A percentile compares a stretch with the other conserved stretches of the same genome.
phyloP scores from a whole-genome alignment of 2,329 filamentous ascomycete genomes.

The Aphanocladium album region DNA sequence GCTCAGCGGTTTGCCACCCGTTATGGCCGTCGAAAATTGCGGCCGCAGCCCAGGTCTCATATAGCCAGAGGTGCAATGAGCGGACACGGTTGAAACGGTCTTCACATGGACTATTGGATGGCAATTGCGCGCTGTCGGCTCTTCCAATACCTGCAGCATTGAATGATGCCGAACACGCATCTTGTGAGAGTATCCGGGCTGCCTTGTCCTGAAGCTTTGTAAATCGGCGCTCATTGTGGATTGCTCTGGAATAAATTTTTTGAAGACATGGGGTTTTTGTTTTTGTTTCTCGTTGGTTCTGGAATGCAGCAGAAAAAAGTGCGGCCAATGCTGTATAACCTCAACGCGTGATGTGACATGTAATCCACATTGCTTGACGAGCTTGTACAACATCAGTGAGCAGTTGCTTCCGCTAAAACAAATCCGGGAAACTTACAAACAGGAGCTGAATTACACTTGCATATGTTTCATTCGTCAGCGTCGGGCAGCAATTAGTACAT shows the following conservation, averaged over 20 bases:
- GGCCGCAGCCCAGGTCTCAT: constrained; percentile 27
- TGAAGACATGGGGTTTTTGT: background rate
- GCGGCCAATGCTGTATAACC: too few species aligned
- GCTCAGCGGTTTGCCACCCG: constrained; percentile 30
- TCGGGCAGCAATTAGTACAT: too few species aligned
- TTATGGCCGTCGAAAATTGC: constrained; percentile 32
- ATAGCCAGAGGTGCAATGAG: background rate
- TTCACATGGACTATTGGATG: constrained; percentile 1
- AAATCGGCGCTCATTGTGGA: background rate
- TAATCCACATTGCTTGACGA: too few species aligned
- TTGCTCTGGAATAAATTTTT: background rate
- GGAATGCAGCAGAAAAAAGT: background rate
- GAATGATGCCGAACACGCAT: background rate
- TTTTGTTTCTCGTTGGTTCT: background rate
- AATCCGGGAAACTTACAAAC: too few species aligned
- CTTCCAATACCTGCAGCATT: background rate
- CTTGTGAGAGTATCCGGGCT: background rate
- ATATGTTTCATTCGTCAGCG: too few species aligned
- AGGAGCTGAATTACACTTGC: too few species aligned
- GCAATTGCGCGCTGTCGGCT: background rate
- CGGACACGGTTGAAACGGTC: background rate
- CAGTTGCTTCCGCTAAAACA: too few species aligned
- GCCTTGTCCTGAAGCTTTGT: background rate
- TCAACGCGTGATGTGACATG: too few species aligned
- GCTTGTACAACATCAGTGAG: too few species aligned